Base-by-base conservation (phyloP, 352 stramenopile species). In the Elongisporangium anandrum region DNA sequence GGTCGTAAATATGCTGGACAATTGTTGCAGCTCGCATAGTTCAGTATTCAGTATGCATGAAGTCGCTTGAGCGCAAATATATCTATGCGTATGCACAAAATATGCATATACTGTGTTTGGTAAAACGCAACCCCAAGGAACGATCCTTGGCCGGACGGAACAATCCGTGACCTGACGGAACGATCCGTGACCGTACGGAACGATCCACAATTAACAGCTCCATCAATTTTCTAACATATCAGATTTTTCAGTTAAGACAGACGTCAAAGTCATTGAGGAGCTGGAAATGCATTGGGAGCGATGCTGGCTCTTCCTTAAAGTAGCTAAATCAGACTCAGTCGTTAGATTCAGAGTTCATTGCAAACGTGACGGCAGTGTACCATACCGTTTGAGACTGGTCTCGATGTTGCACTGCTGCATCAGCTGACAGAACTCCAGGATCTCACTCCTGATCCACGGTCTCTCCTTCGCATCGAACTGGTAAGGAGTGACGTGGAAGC, bases 401-500 rank as follows among this genome's bases (percentile, higher is more conserved):
- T 45, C 34, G 34, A 45, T 45, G 17, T 45, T 45, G 34, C 34
- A 45, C 13, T 45, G 34, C 34, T 45, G 34, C 70, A 81, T 77
- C 29, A 69, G 66, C 54, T 69, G 70, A 26, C 79, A 53, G 52
- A 85, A 85, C 56, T 52, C 65, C 10, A 76, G 65, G 49, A 80
- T 68, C 54, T 89, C 79, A 6, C 63, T 65, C 50, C 74, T 74
- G 56, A 89, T 83, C 79, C 79, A 89, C 56, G 70, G 69, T 6
- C 79, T 69, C 8, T 73, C 68, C 1, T 53, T 64, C 0, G 75
- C 61, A 12, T 77, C 65, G 52, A 81, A 83, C 52, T 87, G 77
- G 57, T 89, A 89, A 26, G 77, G 79, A 41, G 79, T 89, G 60
- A 79, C 71, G 66, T 89, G 79, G n/a, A 89, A 71, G 38, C 73